Base-by-base conservation (phyloP, 768 basidiomycete genomes). In the Boletus pseudo-olivaceus region DNA sequence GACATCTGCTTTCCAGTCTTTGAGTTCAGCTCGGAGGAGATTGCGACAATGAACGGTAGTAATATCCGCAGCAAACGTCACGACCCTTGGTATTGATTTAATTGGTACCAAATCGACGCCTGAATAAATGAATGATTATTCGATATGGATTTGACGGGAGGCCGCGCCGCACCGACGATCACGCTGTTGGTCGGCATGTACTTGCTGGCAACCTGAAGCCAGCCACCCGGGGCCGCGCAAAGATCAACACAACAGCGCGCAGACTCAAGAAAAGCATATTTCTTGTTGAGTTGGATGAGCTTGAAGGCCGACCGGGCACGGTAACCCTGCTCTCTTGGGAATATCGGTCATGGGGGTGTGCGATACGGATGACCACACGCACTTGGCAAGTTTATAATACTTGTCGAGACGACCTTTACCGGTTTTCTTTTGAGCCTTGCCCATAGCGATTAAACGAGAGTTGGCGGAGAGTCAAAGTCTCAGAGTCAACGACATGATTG, bases 221-320 rank as follows among this genome's bases (percentile, higher is more conserved):
- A 99, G 67, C 97, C 97, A 62, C 97, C 97, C 7, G 97, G 97
- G 5, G 97, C 97, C 33, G 97, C 97, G 72, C 97, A 99, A 32
- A 99, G 80, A 81, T 99, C 97, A 64, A 99, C 95, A 40, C 89
- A 91, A 72, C 96, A 98, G 80, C 85, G 79, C 53, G 93, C 88
- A 30, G 82, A 77, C 63, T 94, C 90, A 23, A 99, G 81, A 68
- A 99, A 90, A 15, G 86, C 82, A 74, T 90, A 99, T 76, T 98
- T 99, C 71, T 96, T 94, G 79, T 99, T 98, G 57, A 99, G 76
- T 72, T 99, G 97, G 54, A 99, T 93, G 55, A 99, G 82, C 74
- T 99, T 99, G 86, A 96, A 96, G 2, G 97, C 97, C 15, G 97
- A 99, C 79, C 97, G 97, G 62, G 97, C 97, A 58, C 97, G 90